Conservation (phyloP, 495 filamentous ascomycete genomes). For the Talaromyces trachyspermus region DNA sequence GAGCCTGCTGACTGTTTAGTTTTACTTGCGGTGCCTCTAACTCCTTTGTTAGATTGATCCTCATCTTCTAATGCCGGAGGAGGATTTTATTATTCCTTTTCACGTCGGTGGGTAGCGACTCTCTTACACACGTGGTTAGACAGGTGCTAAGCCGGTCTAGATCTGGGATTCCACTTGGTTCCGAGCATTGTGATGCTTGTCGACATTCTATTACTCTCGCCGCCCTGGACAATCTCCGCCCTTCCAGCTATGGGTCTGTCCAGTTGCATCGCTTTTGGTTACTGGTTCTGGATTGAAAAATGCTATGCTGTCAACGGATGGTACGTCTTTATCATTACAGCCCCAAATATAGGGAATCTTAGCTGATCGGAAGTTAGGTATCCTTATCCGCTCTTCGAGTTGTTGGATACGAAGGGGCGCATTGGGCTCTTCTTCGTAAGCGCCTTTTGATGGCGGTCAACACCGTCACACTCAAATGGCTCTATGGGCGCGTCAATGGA, state of each 20-base stretch:
- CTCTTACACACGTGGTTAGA: not conserved
- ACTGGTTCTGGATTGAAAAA: constrained; percentile 85
- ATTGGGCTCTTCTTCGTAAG: constrained; percentile 61
- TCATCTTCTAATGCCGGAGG: constrained; percentile 48
- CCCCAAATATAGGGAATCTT: constrained; percentile 8
- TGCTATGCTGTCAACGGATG: constrained; percentile 72
- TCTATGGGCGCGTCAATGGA: constrained; percentile 66
- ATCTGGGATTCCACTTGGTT: constrained; percentile 73
- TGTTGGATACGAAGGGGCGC: constrained; percentile 53
- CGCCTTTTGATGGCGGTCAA: constrained; percentile 65
- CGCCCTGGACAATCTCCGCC: constrained; percentile 67
- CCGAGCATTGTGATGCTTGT: constrained; percentile 63
- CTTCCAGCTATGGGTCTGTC: constrained; percentile 56
- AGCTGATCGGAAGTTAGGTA: constrained; percentile 46
- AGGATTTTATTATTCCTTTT: constrained; percentile 31
- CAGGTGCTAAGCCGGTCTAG: constrained; percentile 31
- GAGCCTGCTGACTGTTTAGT: constrained; percentile 6
- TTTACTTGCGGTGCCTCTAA: constrained; percentile 8
- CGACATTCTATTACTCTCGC: constrained; percentile 69
- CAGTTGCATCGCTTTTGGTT: constrained; percentile 57
- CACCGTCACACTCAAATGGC: constrained; percentile 56
- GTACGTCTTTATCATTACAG: constrained; percentile 27
- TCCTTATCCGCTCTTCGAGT: constrained; percentile 76
- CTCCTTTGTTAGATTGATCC: constrained; percentile 52
- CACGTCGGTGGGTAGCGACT: constrained; percentile 29